phyloP scores from a whole-genome alignment of 331 rosid species.

The Pyracantha coccinea region DNA sequence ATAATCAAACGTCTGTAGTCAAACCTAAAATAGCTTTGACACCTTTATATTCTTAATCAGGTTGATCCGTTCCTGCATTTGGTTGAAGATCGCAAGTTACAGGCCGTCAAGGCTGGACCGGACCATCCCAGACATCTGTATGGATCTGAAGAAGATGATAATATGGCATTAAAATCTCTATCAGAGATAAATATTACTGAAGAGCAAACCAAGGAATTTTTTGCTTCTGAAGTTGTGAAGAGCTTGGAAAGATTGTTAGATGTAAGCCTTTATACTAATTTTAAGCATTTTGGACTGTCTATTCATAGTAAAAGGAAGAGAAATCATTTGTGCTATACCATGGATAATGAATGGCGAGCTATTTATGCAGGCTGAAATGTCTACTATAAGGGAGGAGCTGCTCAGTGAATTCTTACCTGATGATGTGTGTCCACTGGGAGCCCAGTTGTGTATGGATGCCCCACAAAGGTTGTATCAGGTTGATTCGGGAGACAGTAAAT shows the following conservation, averaged over 20 bases:
- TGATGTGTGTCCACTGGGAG: constrained; percentile 53
- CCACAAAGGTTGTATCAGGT: constrained; percentile 31
- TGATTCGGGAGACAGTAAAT: constrained; percentile 11
- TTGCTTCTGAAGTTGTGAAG: constrained; percentile 57
- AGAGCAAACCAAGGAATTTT: constrained; percentile 47
- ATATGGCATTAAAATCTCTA: constrained; percentile 45
- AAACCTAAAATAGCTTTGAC: not conserved
- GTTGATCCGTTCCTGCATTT: constrained; percentile 84
- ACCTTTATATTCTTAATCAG: constrained; percentile 31
- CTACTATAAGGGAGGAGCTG: constrained; percentile 49
- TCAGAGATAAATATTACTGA: constrained; percentile 33
- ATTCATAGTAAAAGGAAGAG: not conserved
- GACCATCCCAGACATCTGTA: constrained; percentile 27
- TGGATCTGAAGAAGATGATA: constrained; percentile 83
- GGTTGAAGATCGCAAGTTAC: constrained; percentile 68
- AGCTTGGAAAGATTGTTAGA: constrained; percentile 56
- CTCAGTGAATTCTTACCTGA: constrained; percentile 56
- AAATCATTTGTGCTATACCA: not conserved
- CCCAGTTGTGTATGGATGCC: constrained; percentile 37
- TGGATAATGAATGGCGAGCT: not conserved
- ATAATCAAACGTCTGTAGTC: not conserved
- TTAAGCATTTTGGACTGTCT: not conserved
- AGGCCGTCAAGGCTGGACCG: constrained; percentile 38
- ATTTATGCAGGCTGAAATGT: constrained; percentile 49
- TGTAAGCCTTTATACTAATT: constrained; percentile 27